phyloP scores from a whole-genome alignment of 2,329 filamentous ascomycete species.

The Amesomyces nigricolor region DNA sequence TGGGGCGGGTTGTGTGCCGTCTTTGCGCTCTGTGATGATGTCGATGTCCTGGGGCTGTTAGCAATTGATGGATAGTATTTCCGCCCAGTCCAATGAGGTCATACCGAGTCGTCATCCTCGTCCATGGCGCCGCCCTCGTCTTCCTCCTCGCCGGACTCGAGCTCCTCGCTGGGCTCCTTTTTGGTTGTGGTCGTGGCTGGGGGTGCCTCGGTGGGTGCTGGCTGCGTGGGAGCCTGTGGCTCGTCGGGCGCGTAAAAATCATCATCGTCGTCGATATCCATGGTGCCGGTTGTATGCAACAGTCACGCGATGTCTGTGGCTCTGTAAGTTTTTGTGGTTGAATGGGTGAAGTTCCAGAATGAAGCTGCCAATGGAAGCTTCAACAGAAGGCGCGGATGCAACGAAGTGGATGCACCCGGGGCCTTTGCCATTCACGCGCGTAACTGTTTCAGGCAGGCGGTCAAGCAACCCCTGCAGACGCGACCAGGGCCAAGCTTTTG shows the following conservation, averaged over 20 bases:
- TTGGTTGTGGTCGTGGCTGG: conserved; percentile 28
- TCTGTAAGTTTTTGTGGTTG: not conserved
- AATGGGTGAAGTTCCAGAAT: not conserved
- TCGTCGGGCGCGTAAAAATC: conserved; percentile 62
- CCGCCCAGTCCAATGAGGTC: not conserved
- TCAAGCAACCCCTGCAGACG: conserved; percentile 16
- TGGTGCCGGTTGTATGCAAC: conserved; percentile 31
- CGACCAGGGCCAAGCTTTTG: conserved; percentile 13
- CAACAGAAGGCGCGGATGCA: not conserved
- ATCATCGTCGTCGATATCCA: conserved; percentile 64
- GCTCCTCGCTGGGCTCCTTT: conserved; percentile 43
- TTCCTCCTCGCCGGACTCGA: conserved; percentile 60
- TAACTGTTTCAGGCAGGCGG: conserved; percentile 20
- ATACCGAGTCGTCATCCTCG: conserved; percentile 52
- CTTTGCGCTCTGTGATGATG: conserved; percentile 62
- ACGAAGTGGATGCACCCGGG: not conserved
- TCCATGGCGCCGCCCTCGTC: conserved; percentile 57
- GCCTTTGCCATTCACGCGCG: conserved; percentile 3
- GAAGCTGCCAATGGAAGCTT: not conserved
- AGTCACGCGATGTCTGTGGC: not conserved
- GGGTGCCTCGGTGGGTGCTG: conserved; percentile 23
- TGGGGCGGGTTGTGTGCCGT: conserved; percentile 55
- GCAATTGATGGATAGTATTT: not conserved
- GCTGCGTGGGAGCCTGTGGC: conserved; percentile 35
- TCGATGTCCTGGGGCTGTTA: conserved; percentile 51